A percentile compares a stretch with the other conserved stretches of the same genome.
Conservation (phyloP, 768 basidiomycete species). For the Mycena galopus region DNA sequence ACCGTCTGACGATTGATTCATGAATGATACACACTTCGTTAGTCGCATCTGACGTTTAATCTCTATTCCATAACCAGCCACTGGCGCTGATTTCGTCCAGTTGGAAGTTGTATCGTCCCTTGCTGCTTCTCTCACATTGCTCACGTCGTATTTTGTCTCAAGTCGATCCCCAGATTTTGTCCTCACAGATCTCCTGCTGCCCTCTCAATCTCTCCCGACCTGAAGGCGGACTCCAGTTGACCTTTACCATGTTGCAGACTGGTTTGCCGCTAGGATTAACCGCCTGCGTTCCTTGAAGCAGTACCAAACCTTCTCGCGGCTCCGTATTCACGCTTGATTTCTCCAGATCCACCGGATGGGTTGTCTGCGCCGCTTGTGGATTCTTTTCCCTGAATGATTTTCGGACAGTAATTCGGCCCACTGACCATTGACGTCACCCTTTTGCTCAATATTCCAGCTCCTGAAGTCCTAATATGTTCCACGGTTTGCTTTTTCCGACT, state of each 20-base stretch:
- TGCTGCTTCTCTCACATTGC: not conserved
- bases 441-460: not conserved
- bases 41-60: not conserved
- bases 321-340: no score
- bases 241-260: no score
- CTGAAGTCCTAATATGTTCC: not conserved
- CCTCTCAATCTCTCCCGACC: not conserved
- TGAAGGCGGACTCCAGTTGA: no score
- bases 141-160: not conserved
- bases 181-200: not conserved
- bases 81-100: not conserved
- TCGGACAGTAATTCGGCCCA: no score
- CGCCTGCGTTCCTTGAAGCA: no score
- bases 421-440: no score
- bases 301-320: no score
- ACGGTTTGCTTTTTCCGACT: not conserved
- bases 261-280: no score
- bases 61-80: not conserved
- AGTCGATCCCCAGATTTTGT: not conserved
- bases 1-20: constrained; percentile 1
- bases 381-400: no score
- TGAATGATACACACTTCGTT: not conserved
- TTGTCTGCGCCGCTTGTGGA: no score
- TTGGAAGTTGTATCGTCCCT: not conserved
- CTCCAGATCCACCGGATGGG: no score